Conservation (phyloP, 208 protist species). For the Leishmania aethiopica region DNA sequence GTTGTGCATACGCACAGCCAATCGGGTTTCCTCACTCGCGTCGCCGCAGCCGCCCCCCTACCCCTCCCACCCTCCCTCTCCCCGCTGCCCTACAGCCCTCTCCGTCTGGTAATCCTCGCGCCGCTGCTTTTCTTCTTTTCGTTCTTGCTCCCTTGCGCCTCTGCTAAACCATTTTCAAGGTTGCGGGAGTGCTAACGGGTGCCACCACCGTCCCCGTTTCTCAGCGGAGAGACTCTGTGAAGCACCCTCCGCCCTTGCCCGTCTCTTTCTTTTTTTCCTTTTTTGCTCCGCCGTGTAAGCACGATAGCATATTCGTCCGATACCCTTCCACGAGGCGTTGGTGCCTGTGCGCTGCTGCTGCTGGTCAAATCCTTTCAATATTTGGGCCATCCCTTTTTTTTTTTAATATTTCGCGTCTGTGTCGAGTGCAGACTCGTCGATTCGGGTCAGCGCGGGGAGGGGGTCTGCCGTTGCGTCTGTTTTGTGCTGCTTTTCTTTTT, state of each 20-base stretch:
- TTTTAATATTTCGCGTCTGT: neutral
- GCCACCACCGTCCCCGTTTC: neutral
- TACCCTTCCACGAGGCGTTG: neutral
- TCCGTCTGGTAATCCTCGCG: neutral
- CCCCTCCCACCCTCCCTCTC: neutral
- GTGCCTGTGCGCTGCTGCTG: no score
- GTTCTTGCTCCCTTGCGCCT: no score
- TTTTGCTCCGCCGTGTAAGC: neutral
- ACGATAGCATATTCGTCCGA: neutral
- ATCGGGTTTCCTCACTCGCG: neutral
- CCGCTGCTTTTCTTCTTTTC: neutral
- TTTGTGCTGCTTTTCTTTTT: neutral
- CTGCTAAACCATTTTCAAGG: neutral
- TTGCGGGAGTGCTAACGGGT: neutral
- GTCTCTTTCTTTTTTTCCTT: neutral
- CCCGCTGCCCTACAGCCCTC: neutral
- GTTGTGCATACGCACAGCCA: neutral
- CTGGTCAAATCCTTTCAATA: no score
- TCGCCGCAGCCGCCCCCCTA: neutral
- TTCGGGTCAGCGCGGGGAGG: no score
- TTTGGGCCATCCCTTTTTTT: neutral
- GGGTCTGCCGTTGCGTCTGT: no score
- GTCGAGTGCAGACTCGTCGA: no score
- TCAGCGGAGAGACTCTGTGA: neutral
- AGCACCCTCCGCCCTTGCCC: neutral